Evolutionary conservation across 176 grass and related monocot species (phyloP).

Genomic region (Bothriochloa decipiens): DNA sequence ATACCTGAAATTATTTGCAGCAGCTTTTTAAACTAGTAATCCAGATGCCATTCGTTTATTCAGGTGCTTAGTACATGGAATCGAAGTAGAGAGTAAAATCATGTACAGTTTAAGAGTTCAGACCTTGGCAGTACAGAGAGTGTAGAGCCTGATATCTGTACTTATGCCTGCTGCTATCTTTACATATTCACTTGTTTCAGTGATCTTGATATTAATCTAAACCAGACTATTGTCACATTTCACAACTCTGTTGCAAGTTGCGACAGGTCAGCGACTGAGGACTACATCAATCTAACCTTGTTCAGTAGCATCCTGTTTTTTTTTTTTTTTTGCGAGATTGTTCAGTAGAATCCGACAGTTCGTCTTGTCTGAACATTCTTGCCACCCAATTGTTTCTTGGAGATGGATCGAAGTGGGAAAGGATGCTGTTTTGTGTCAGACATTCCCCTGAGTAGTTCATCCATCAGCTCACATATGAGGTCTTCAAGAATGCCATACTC

Average conservation of each 20-base stretch:
- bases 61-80: constrained; percentile 8
- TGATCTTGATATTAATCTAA: background rate
- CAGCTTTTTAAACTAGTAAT: background rate
- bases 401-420: background rate
- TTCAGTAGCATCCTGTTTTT: background rate
- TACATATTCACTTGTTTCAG: constrained; percentile 4
- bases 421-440: constrained; percentile 19
- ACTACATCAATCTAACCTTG: background rate
- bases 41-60: constrained; percentile 32
- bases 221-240: background rate
- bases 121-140: background rate
- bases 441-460: constrained; percentile 24
- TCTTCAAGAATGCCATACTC: constrained; percentile 41
- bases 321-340: too few relatives aligned
- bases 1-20: background rate
- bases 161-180: background rate
- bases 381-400: background rate
- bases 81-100: background rate
- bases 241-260: background rate
- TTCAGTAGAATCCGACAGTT: background rate
- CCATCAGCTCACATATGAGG: constrained; percentile 43
- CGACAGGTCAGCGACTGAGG: background rate
- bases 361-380: background rate
- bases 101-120: constrained; percentile 32
- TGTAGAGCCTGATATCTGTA: constrained; percentile 2